These are phyloP conservation scores for Flammula alnicola DNA, from an alignment of 1,284 basidiomycete genomes.

Conservation along the genomic window DNA sequence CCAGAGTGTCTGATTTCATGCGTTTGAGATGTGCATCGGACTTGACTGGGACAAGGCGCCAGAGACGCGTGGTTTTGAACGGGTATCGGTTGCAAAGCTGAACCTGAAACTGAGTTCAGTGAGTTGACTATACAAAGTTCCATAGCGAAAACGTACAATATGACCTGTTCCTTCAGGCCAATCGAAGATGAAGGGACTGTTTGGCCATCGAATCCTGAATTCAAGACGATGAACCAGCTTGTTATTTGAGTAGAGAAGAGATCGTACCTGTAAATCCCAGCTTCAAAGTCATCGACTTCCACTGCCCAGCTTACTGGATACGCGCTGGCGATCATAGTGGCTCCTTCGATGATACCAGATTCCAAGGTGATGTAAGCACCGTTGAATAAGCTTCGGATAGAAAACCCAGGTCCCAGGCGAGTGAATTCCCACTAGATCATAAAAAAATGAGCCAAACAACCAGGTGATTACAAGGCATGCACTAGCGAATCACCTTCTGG, in stretches of 20 bases:
- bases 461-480: neutral
- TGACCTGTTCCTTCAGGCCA: slow-evolving; percentile 13
- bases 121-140: neutral
- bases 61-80: slow-evolving; percentile 20
- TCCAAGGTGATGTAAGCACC: slow-evolving; percentile 36
- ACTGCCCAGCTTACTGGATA: slow-evolving; percentile 37
- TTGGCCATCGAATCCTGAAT: slow-evolving; percentile 31
- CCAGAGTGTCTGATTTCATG: too few species aligned
- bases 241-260: too few species aligned
- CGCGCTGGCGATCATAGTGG: slow-evolving; percentile 27
- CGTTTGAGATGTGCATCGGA: neutral
- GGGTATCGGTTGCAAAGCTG: slow-evolving; percentile 23
- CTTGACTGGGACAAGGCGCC: slow-evolving; percentile 24
- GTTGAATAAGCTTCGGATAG: slow-evolving; percentile 30
- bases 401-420: slow-evolving; percentile 36
- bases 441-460: neutral
- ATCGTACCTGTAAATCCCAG: slow-evolving; percentile 24
- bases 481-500: slow-evolving; percentile 24
- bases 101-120: slow-evolving; percentile 16
- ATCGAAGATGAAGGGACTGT: slow-evolving; percentile 25
- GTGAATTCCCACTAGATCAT: slow-evolving; percentile 35
- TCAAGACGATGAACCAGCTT: too few species aligned
- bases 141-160: slow-evolving; percentile 1
- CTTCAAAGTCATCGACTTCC: slow-evolving; percentile 19
- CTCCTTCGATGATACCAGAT: slow-evolving; percentile 24